These are phyloP conservation scores for Zygoascus tannicola DNA, from an alignment of 805 yeast genomes.

Conservation along the genomic window DNA sequence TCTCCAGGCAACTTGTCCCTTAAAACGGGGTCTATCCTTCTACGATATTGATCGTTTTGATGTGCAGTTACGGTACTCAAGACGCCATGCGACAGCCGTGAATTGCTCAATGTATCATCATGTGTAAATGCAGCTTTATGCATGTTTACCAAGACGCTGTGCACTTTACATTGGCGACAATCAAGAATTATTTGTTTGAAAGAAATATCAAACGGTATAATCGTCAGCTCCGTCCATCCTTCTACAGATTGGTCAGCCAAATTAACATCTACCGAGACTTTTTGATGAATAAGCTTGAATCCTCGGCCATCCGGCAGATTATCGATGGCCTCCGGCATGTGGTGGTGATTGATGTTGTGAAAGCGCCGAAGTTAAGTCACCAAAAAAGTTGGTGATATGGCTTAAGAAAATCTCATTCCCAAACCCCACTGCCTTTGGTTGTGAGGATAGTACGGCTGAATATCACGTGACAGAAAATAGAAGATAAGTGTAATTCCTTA, in stretches of 20 bases:
- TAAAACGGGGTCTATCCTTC: slow-evolving; percentile 43
- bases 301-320: slow-evolving; percentile 19
- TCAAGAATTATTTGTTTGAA: slow-evolving; percentile 61
- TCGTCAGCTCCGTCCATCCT: slow-evolving; percentile 77
- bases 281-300: slow-evolving; percentile 75
- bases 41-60: slow-evolving; percentile 53
- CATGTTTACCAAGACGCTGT: slow-evolving; percentile 56
- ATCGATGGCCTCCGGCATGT: slow-evolving; percentile 3
- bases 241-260: slow-evolving; percentile 45
- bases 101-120: slow-evolving; percentile 41
- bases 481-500: too few species aligned
- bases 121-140: slow-evolving; percentile 47
- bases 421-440: too few species aligned
- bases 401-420: too few species aligned
- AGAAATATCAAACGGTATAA: slow-evolving; percentile 57
- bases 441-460: too few species aligned
- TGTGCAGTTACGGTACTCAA: slow-evolving; percentile 25
- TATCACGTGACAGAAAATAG: too few species aligned
- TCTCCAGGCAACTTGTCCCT: slow-evolving; percentile 56
- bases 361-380: too few species aligned
- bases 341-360: not conserved
- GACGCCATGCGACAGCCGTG: slow-evolving; percentile 22
- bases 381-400: too few species aligned
- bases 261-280: slow-evolving; percentile 72
- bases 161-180: slow-evolving; percentile 56